phyloP scores from a whole-genome alignment of 305 asterid genomes.

The Rubia balearica region DNA sequence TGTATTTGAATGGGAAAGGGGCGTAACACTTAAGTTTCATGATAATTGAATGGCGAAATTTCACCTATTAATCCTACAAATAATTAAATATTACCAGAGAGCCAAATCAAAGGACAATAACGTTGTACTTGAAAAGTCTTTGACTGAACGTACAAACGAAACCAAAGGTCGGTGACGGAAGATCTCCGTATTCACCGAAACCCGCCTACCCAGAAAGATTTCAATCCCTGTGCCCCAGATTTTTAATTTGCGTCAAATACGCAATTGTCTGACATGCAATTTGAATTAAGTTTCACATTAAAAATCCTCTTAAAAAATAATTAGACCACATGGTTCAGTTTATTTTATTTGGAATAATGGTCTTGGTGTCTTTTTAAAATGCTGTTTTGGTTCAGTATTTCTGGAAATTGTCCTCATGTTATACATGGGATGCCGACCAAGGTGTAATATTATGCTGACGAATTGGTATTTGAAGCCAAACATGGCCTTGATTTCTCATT shows the following conservation, averaged over 20 bases:
- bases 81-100: no score
- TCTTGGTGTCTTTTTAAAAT: slow-evolving; percentile 20
- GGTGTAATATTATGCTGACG: neutral
- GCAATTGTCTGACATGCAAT: slow-evolving; percentile 10
- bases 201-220: slow-evolving; percentile 3
- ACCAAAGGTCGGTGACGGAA: slow-evolving; percentile 2
- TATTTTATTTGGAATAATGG: slow-evolving; percentile 1
- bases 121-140: neutral
- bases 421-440: neutral
- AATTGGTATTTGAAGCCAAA: neutral
- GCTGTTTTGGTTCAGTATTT: slow-evolving; percentile 29
- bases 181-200: neutral
- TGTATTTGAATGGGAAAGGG: no score
- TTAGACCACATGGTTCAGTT: neutral
- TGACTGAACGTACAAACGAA: neutral
- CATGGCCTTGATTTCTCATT: neutral
- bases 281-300: neutral
- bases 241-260: neutral
- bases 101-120: neutral
- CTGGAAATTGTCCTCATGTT: slow-evolving; percentile 17
- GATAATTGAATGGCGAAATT: no score
- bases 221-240: neutral
- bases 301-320: no score
- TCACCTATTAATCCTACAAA: no score
- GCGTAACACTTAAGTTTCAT: no score